A percentile compares a stretch with the other conserved stretches of the same genome.
phyloP scores from a whole-genome alignment of 75 land plant species.

The Chamaecyparis obtusa region DNA sequence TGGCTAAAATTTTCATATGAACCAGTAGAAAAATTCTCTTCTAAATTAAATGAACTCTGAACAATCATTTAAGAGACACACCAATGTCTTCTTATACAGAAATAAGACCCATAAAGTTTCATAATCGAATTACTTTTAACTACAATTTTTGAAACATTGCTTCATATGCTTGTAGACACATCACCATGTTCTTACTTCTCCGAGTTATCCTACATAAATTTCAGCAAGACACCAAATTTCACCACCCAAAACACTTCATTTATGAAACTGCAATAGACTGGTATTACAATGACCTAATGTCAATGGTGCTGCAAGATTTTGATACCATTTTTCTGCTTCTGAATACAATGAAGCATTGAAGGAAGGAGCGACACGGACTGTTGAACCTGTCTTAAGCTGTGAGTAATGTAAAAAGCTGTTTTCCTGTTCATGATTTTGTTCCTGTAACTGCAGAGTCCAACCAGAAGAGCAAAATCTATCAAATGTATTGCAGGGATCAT shows the following conservation, averaged over 20 bases:
- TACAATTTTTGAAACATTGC: background rate
- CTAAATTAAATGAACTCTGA: no score
- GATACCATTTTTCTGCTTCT: background rate
- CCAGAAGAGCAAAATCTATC: background rate
- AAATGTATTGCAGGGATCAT: background rate
- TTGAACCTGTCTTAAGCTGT: background rate
- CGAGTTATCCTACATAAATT: background rate
- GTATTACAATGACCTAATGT: background rate
- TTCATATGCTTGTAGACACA: background rate
- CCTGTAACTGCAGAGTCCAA: background rate
- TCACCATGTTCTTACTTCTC: background rate
- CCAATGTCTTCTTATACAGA: background rate
- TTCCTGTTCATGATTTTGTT: background rate
- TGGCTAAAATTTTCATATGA: background rate
- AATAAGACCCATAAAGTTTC: background rate
- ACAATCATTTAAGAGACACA: no score
- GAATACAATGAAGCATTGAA: constrained; percentile 1
- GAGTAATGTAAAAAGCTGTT: background rate
- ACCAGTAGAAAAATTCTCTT: background rate
- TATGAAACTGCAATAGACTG: background rate
- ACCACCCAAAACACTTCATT: background rate
- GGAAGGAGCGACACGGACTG: background rate
- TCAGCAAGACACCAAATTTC: background rate
- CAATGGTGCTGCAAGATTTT: background rate
- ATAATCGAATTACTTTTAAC: background rate